These are phyloP conservation scores for Camellia sinensis DNA, from an alignment of 148 eudicot species.

Conservation along the genomic window DNA sequence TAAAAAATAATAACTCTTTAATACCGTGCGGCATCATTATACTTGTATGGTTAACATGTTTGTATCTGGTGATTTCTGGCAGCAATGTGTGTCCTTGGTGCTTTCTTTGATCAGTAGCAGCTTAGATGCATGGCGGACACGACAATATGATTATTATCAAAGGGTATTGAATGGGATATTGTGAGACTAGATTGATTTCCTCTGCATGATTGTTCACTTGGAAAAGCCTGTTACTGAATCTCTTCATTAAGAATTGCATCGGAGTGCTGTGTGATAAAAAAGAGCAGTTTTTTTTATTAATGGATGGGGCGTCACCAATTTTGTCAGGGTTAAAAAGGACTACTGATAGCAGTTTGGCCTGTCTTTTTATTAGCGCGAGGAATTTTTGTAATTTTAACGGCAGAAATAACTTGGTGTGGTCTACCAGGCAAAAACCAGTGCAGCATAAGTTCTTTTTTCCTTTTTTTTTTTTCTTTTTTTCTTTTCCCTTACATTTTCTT, in stretches of 20 bases:
- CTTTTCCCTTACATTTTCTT: background rate
- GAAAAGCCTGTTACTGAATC: constrained; percentile 11
- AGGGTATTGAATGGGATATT: constrained; percentile 93
- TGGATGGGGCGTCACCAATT: background rate
- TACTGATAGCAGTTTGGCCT: background rate
- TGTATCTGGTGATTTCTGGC: constrained; percentile 32
- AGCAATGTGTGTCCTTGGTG: constrained; percentile 99
- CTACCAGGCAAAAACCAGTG: constrained; percentile 8
- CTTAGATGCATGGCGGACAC: constrained; percentile 98
- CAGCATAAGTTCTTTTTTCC: background rate
- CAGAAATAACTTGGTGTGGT: background rate
- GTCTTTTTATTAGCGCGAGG: constrained; percentile 3
- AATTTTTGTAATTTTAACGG: constrained; percentile 9
- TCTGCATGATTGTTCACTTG: constrained; percentile 11
- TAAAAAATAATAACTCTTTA: background rate
- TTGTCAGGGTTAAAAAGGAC: background rate
- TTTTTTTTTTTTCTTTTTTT: too few relatives aligned
- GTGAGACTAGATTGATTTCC: constrained; percentile 26
- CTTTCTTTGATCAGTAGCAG: constrained; percentile 95
- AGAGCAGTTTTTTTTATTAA: background rate
- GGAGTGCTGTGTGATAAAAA: background rate
- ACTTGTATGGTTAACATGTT: background rate
- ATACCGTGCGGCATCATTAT: background rate
- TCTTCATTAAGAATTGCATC: background rate
- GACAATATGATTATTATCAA: constrained; percentile 96